Base-by-base conservation (phyloP, 768 basidiomycete genomes). In the Agrocybe praecox region DNA sequence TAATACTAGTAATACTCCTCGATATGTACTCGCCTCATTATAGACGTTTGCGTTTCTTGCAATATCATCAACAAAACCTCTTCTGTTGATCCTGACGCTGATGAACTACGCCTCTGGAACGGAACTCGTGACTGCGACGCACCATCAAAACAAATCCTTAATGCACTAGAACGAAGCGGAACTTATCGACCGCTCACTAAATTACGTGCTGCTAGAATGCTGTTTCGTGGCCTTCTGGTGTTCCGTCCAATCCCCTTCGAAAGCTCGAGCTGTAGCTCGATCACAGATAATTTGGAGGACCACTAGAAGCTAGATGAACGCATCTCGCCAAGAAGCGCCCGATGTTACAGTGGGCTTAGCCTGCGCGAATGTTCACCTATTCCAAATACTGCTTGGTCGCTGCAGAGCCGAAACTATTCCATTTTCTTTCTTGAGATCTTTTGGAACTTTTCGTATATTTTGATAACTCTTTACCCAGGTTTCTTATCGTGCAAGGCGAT, bases 31-130 rank as follows among this genome's bases (percentile, higher is more conserved):
- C 29, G 59, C 57, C 34, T 52, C 52, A 46, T 40, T 49, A 50
- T 63, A 63, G 57, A 63, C 58, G 24, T 53, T 14, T 46, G 57
- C 59, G 49, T 58, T 51, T 51, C 36, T 47, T 53, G 40, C 59
- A 61, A 62, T 60, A 63, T 45, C 43, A 34, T 55, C 40, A 47
- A 55, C 24, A 34, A 32, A 53, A 53, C 21, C 18, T 23, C 18
- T 52, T 22, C 32, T 43, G 26, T 43, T 53, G 52, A 46, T 33
- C 43, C 43, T 46, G 5, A 32, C 12, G 12, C n/a, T 40, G 14
- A 15, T 14, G 12, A 40, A 40, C 36, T 40, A n/a, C 12, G 5
- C 5, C 12, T 40, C 36, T 40, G 12, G n/a, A 40, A 6, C n/a
- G 36, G 12, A 12, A 6, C 14, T 40, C 36, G 12, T 12, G 5